phyloP scores from a whole-genome alignment of 768 basidiomycete genomes.

The Russula vinacea region DNA sequence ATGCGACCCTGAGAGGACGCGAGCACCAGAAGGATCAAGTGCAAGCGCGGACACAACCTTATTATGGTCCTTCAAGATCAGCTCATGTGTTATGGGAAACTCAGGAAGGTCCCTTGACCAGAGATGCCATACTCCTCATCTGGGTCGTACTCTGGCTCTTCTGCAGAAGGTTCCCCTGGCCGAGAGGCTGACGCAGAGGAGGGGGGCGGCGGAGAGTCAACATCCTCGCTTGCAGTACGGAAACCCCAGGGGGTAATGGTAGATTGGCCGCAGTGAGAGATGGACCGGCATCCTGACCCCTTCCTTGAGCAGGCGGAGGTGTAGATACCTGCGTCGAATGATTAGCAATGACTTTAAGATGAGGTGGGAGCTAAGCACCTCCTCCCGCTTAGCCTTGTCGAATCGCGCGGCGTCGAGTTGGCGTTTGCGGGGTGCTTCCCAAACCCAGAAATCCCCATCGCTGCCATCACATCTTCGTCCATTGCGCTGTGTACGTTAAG shows the following conservation, averaged over 20 bases:
- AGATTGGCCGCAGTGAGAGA: constrained; percentile 30
- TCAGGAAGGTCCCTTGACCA: constrained; percentile 50
- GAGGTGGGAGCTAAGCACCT: constrained; percentile 31
- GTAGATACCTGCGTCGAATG: constrained; percentile 14
- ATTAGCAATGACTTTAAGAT: not conserved
- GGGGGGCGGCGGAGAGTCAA: not conserved
- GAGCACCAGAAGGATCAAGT: constrained; percentile 91
- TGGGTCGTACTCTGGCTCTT: constrained; percentile 39
- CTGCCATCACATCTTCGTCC: constrained; percentile 66
- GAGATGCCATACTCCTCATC: constrained; percentile 44
- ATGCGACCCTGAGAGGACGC: constrained; percentile 86
- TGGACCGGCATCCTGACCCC: constrained; percentile 34
- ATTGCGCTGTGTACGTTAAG: constrained; percentile 34
- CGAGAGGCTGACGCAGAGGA: constrained; percentile 19
- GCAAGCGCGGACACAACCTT: constrained; percentile 93
- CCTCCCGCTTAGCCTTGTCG: constrained; percentile 66
- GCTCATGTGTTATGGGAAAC: constrained; percentile 89
- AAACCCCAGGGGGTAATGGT: constrained; percentile 14
- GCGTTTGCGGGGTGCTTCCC: constrained; percentile 69
- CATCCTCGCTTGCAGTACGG: not conserved
- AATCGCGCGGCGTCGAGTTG: constrained; percentile 73
- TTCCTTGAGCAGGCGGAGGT: constrained; percentile 9
- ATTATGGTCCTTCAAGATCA: constrained; percentile 88
- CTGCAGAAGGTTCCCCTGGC: constrained; percentile 16
- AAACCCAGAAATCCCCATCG: constrained; percentile 83